Evolutionary conservation across 139 green algal species (phyloP).

Genomic region (Chlamydomonas incerta): DNA sequence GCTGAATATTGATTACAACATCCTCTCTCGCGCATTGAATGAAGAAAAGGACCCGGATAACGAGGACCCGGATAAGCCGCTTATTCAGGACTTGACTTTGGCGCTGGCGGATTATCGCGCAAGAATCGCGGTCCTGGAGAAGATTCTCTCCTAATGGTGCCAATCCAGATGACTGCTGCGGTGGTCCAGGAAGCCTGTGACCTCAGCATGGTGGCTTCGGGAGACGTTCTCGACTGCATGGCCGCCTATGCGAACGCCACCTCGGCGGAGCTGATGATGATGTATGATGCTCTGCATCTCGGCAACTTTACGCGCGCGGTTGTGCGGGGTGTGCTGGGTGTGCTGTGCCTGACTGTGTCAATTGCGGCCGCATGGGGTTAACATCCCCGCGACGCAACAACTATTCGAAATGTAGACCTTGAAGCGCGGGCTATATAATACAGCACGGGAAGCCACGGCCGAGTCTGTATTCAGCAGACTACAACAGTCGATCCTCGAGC

Average conservation of each 20-base stretch:
- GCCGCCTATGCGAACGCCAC: conserved; percentile 31
- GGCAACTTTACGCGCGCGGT: conserved; percentile 26
- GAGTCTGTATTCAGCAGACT: no score
- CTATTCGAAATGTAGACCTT: no score
- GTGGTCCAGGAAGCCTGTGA: background rate
- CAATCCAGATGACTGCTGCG: background rate
- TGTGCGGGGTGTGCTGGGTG: conserved; percentile 29
- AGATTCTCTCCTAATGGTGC: background rate
- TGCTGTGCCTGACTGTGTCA: no score
- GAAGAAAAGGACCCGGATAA: background rate
- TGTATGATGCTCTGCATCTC: conserved; percentile 24
- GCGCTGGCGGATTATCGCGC: background rate
- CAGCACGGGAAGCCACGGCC: no score
- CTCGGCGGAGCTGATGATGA: conserved; percentile 29
- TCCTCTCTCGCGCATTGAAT: conserved; percentile 13
- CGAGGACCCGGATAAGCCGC: background rate
- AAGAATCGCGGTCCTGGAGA: background rate
- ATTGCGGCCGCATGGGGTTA: no score
- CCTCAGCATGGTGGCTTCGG: no score
- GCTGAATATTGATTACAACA: background rate
- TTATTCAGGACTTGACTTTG: background rate
- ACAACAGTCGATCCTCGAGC: no score
- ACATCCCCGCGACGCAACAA: no score
- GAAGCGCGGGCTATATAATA: no score
- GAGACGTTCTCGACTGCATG: no score